A percentile compares a stretch with the other conserved stretches of the same genome.
phyloP scores from a whole-genome alignment of 192 early-diverging fungal genomes.

The Ambispora gerdemannii region DNA sequence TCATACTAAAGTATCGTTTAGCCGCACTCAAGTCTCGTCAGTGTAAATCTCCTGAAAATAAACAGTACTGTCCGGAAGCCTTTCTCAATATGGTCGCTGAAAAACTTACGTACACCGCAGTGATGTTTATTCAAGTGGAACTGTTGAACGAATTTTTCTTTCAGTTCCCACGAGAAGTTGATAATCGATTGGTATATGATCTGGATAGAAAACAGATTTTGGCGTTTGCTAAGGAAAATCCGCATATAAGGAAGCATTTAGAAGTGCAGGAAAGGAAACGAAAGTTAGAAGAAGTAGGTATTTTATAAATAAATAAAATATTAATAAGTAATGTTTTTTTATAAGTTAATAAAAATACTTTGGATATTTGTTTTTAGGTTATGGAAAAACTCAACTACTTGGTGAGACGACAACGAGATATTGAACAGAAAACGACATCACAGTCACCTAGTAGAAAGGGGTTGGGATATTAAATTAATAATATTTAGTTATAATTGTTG shows the following conservation, averaged over 20 bases:
- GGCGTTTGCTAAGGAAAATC: slow-evolving; percentile 90
- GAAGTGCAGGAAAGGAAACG: slow-evolving; percentile 78
- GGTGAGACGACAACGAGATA: slow-evolving; percentile 51
- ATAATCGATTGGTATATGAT: slow-evolving; percentile 87
- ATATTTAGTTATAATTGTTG: no score
- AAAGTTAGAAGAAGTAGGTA: slow-evolving; percentile 79
- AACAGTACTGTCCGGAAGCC: slow-evolving; percentile 91
- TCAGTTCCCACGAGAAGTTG: slow-evolving; percentile 94
- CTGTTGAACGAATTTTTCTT: slow-evolving; percentile 98
- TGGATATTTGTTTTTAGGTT: slow-evolving; percentile 16
- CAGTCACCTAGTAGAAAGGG: neutral
- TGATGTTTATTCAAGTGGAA: slow-evolving; percentile 98
- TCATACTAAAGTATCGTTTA: slow-evolving; percentile 77
- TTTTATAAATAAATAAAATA: no score
- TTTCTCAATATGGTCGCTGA: slow-evolving; percentile 90
- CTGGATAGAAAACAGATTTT: slow-evolving; percentile 74
- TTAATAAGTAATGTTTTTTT: no score
- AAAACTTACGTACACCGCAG: slow-evolving; percentile 91
- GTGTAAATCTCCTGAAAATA: slow-evolving; percentile 78
- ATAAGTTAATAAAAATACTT: slow-evolving; percentile 2
- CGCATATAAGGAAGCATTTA: slow-evolving; percentile 76
- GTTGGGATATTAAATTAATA: neutral
- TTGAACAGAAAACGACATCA: slow-evolving; percentile 33
- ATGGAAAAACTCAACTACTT: slow-evolving; percentile 61
- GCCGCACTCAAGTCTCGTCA: slow-evolving; percentile 76